phyloP scores from a whole-genome alignment of 176 grass and related monocot species.

The Paspalum notatum region DNA sequence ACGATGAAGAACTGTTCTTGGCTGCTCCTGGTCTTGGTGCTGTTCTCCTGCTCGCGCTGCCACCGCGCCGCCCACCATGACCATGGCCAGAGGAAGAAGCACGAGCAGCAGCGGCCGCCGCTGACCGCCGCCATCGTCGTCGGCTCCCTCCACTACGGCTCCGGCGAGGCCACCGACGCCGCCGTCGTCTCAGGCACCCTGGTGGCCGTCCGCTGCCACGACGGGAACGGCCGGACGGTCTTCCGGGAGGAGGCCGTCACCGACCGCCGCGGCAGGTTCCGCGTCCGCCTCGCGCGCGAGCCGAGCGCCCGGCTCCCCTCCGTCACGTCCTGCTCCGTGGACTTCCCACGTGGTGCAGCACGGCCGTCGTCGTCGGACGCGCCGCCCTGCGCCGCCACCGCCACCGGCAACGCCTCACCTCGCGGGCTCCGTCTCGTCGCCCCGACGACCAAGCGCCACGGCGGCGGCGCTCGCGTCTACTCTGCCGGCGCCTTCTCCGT shows the following conservation, averaged over 20 bases:
- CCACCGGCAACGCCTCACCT: not conserved
- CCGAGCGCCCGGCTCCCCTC: not conserved
- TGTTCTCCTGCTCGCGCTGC: constrained; percentile 22
- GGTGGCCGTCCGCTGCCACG: constrained; percentile 27
- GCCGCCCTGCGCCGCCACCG: not conserved
- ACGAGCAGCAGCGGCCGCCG: not conserved
- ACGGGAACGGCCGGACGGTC: constrained; percentile 11
- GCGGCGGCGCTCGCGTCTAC: constrained; percentile 3
- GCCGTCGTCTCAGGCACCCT: constrained; percentile 4
- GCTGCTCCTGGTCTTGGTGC: constrained; percentile 2
- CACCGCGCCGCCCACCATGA: constrained; percentile 19
- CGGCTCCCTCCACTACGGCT: constrained; percentile 22
- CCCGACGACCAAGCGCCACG: not conserved
- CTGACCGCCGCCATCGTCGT: not conserved
- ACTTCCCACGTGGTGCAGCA: not conserved
- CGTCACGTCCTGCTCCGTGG: constrained; percentile 35
- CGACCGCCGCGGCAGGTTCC: constrained; percentile 24
- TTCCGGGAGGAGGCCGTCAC: constrained; percentile 19
- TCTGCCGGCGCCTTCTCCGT: constrained; percentile 26
- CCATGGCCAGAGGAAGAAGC: not conserved
- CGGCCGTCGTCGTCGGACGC: not conserved
- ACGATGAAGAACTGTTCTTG: not conserved
- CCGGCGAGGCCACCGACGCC: not conserved
- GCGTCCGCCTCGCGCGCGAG: constrained; percentile 7
- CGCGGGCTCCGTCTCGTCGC: constrained; percentile 2